Evolutionary conservation across 345 rosid species (phyloP).

Genomic region (Citrus inodora): DNA sequence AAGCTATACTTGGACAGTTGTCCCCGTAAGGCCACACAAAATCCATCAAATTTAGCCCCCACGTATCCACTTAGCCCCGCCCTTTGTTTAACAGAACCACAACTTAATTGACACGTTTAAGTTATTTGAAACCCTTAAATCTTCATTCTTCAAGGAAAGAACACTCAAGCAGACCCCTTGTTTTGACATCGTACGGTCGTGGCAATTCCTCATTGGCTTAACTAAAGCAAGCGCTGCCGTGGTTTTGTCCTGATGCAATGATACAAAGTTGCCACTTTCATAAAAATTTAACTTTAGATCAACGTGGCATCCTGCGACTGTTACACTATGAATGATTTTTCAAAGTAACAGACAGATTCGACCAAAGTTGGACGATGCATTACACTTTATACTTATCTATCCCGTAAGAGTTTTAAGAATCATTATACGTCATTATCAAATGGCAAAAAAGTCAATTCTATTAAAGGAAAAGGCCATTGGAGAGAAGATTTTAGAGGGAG

Average conservation of each 20-base stretch:
- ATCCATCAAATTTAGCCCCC: not conserved
- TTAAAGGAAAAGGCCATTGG: not conserved
- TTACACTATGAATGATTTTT: not conserved
- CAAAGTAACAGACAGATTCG: not conserved
- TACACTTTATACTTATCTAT: not conserved
- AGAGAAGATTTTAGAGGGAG: not conserved
- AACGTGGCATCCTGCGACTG: conserved; percentile 21
- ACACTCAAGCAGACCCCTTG: not conserved
- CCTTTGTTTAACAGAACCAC: not conserved
- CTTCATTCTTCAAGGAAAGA: not conserved
- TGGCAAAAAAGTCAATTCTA: not conserved
- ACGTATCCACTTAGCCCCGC: conserved; percentile 4
- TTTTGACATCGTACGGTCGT: conserved; percentile 3
- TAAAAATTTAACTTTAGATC: not conserved
- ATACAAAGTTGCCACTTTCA: conserved; percentile 15
- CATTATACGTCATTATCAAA: not conserved
- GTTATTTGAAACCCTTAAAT: not conserved
- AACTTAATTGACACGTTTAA: conserved; percentile 21
- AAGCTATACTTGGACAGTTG: not conserved
- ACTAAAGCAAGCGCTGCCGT: conserved; percentile 13
- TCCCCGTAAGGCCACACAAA: not conserved
- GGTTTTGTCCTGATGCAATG: conserved; percentile 22
- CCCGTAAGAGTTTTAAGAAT: not conserved
- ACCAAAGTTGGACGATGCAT: not conserved
- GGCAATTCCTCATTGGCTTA: conserved; percentile 13